These are phyloP conservation scores for Tulasnella sp. DNA, from an alignment of 768 basidiomycete species.

Conservation along the genomic window DNA sequence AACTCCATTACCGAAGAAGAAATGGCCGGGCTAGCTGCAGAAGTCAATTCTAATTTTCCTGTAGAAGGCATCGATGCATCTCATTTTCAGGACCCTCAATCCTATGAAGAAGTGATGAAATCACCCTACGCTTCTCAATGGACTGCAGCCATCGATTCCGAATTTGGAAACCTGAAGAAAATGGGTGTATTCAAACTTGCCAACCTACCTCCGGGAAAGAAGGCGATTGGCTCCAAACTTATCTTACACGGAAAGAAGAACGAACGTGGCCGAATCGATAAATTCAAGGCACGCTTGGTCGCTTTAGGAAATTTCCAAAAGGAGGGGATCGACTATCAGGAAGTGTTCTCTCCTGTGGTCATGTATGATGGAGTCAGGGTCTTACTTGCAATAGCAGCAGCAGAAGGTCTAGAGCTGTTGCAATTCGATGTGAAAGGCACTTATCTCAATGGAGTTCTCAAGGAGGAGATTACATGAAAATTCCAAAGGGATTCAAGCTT, in stretches of 20 bases:
- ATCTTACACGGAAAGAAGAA: conserved; percentile 33
- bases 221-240: conserved; percentile 26
- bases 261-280: conserved; percentile 25
- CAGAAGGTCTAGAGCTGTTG: conserved; percentile 2
- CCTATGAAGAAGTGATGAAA: neutral
- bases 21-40: too few relatives aligned
- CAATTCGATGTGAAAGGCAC: conserved; percentile 21
- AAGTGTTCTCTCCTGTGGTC: conserved; percentile 11
- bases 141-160: neutral
- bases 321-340: conserved; percentile 30
- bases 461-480: conserved; percentile 9
- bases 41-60: too few relatives aligned
- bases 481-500: conserved; percentile 1
- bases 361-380: neutral
- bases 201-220: conserved; percentile 17
- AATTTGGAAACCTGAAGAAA: neutral
- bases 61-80: too few relatives aligned
- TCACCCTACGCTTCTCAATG: neutral
- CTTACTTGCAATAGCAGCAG: conserved; percentile 9
- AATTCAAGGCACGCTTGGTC: conserved; percentile 34
- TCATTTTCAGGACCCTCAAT: conserved; percentile 17
- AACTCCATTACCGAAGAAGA: too few relatives aligned
- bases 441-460: conserved; percentile 21
- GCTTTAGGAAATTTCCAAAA: conserved; percentile 32
- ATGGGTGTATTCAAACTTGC: conserved; percentile 22